Evolutionary conservation across 768 basidiomycete genomes (phyloP).

Genomic region (Leucocoprinus leucothites): DNA sequence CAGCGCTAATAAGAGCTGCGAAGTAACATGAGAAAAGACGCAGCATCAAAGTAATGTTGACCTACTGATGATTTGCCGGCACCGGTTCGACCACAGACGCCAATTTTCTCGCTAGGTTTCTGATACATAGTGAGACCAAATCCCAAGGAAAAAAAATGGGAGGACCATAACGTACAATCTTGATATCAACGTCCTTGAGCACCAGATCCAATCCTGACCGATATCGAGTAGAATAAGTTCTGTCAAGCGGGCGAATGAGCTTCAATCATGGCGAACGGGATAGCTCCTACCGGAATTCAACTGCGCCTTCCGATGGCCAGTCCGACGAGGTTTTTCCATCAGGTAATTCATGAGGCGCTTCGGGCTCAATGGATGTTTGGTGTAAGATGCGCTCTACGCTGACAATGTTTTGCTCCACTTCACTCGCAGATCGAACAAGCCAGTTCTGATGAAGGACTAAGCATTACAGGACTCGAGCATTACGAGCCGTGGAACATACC

Average conservation of each 20-base stretch:
- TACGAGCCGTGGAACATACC: slow-evolving; percentile 46
- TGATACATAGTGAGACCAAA: slow-evolving; percentile 22
- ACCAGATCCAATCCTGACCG: slow-evolving; percentile 78
- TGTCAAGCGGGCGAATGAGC: slow-evolving; percentile 23
- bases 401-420: slow-evolving; percentile 89
- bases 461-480: slow-evolving; percentile 4
- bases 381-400: slow-evolving; percentile 86
- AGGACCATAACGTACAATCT: slow-evolving; percentile 48
- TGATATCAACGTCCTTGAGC: slow-evolving; percentile 70
- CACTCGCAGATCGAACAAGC: slow-evolving; percentile 79
- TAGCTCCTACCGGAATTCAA: slow-evolving; percentile 67
- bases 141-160: neutral
- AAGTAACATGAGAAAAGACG: neutral
- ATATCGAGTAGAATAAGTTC: slow-evolving; percentile 75
- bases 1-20: slow-evolving; percentile 61
- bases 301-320: slow-evolving; percentile 75
- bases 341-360: slow-evolving; percentile 71
- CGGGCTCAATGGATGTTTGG: slow-evolving; percentile 69
- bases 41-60: neutral
- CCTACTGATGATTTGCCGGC: slow-evolving; percentile 74
- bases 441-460: slow-evolving; percentile 51
- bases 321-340: slow-evolving; percentile 45
- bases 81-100: slow-evolving; percentile 85
- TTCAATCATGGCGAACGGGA: neutral
- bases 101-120: slow-evolving; percentile 81